phyloP scores from a whole-genome alignment of 441 rosid species.

The Gossypium trilobum region DNA sequence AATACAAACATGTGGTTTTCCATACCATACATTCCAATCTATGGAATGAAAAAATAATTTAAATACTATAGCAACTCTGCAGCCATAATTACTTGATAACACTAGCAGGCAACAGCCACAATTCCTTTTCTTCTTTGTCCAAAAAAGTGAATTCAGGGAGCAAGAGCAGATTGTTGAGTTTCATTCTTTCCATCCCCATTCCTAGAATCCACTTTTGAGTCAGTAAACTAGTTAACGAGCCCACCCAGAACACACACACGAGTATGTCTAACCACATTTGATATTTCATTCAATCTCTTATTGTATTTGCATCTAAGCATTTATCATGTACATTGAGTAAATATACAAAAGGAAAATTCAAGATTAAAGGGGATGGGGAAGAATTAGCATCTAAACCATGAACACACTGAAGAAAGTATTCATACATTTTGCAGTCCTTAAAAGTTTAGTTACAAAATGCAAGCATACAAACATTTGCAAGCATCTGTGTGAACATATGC shows the following conservation, averaged over 20 bases:
- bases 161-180: not conserved
- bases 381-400: not conserved
- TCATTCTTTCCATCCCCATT: slow-evolving; percentile 2
- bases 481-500: not conserved
- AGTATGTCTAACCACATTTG: not conserved
- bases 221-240: too few species aligned
- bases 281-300: not conserved
- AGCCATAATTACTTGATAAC: not conserved
- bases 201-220: not conserved
- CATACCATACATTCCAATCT: not conserved
- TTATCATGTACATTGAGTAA: not conserved
- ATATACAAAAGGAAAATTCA: not conserved
- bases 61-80: not conserved
- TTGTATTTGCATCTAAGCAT: not conserved
- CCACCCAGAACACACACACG: not conserved
- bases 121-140: not conserved
- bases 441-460: not conserved
- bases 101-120: not conserved
- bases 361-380: not conserved
- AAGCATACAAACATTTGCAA: not conserved
- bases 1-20: not conserved
- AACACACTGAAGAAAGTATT: not conserved
- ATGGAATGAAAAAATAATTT: not conserved
- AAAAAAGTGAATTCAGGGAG: not conserved
- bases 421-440: not conserved